These are phyloP conservation scores for Pezicula rhizophila DNA, from an alignment of 2,329 filamentous ascomycete species.

Conservation along the genomic window DNA sequence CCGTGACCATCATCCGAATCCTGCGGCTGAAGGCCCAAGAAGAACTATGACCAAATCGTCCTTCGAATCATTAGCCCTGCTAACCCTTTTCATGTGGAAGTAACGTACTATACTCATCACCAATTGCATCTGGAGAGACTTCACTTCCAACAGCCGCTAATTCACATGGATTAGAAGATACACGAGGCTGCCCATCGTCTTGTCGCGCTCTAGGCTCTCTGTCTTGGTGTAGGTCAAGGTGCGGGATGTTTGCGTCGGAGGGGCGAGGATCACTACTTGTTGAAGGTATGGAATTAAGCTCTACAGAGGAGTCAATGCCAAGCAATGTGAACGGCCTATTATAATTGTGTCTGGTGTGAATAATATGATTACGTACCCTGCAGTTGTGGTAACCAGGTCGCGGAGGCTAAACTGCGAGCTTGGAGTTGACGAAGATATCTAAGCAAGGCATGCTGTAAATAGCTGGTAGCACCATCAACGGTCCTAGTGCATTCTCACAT, in stretches of 20 bases:
- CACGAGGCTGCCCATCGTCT: not conserved
- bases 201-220: not conserved
- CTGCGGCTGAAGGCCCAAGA: not conserved
- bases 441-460: not conserved
- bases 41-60: not conserved
- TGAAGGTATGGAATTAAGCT: not conserved
- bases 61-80: not conserved
- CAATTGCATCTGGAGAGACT: not conserved
- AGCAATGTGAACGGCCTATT: not conserved
- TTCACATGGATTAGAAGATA: not conserved
- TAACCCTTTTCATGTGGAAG: not conserved
- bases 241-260: not conserved
- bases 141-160: no score
- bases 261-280: not conserved
- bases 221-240: not conserved
- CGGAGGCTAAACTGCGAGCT: not conserved
- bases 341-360: not conserved
- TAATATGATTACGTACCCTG: not conserved
- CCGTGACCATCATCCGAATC: not conserved
- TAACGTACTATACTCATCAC: not conserved
- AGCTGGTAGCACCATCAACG: not conserved
- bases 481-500: not conserved
- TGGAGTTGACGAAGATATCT: not conserved
- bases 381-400: not conserved
- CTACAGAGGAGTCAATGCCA: not conserved